Percentiles rank a stretch among this genome's conserved stretches.
These are phyloP conservation scores for Endotrypanum monterogeii DNA, from an alignment of 208 protist species.

Conservation along the genomic window DNA sequence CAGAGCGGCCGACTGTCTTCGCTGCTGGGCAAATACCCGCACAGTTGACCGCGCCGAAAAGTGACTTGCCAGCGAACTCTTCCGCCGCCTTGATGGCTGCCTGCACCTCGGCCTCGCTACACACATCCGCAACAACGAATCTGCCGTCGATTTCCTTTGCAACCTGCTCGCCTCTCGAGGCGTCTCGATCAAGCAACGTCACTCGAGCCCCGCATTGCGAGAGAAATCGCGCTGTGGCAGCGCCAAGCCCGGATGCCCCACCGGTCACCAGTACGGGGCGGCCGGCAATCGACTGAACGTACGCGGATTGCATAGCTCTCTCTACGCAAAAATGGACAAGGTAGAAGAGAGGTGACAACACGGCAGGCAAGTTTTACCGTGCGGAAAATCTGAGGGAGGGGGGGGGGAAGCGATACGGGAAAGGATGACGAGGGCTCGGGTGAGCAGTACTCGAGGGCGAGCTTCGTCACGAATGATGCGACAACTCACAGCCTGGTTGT, in stretches of 20 bases:
- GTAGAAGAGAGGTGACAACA: neutral
- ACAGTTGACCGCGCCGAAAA: conserved; percentile 80
- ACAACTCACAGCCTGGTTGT: neutral
- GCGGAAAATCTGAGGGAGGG: no score
- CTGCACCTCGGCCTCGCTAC: conserved; percentile 48
- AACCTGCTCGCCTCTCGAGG: conserved; percentile 29
- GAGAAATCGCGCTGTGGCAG: conserved; percentile 41
- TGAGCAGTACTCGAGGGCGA: neutral
- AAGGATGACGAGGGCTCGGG: neutral
- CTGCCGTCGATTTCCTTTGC: conserved; percentile 35
- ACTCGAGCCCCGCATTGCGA: conserved; percentile 41
- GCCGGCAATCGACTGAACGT: conserved; percentile 34
- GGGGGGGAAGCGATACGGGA: neutral
- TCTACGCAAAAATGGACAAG: neutral
- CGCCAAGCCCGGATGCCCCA: conserved; percentile 47
- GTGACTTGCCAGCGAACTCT: conserved; percentile 41
- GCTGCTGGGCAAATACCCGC: conserved; percentile 53
- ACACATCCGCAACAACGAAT: conserved; percentile 45
- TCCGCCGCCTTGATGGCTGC: conserved; percentile 50
- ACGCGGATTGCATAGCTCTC: conserved; percentile 5
- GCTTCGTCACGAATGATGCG: neutral
- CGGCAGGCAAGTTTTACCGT: neutral
- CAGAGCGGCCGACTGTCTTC: conserved; percentile 42
- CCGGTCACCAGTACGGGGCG: conserved; percentile 52
- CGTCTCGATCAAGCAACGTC: conserved; percentile 53